Base-by-base conservation (phyloP, 805 yeast species). In the Saturnispora mendoncae region DNA sequence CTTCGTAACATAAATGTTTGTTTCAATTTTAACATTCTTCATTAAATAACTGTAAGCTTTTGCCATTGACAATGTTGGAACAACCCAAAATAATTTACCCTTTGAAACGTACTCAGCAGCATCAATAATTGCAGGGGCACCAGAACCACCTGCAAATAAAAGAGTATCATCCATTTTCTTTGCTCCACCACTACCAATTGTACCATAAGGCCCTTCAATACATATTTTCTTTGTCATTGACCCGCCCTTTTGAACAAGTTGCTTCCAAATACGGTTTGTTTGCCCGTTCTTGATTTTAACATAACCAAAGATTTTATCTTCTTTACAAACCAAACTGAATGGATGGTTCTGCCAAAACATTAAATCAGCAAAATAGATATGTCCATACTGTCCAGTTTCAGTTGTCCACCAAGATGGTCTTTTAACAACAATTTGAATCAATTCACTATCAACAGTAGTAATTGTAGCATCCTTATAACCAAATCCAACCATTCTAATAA, bases 291-390 rank as follows among this genome's bases (percentile, higher is more conserved):
- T 73, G 6, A 65, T 67, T 51, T 69, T 74, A 45, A 73, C 65
- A 43, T 63, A 67, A 25, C 71, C 53, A 1, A 61, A 50, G 2
- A 73, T 47, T 13, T 58, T 53, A 38, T 63, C 59, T 30, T 61
- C 65, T 25, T 60, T 56, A 42, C 65, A 63, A 27, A 72, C 59
- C 2, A 74, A 53, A 1, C 85, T 76, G 58, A 82, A 80, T 2
- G 88, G 90, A 56, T 82, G 87, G 4, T 81, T 73, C 55, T 81
- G 85, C 78, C 80, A 79, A 52, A 77, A 75, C 26, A 68, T 56
- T 4, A 63, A 55, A 43, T 71, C 63, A 38, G 76, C 48, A 53
- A 80, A 75, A 58, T 79, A 75, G 30, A 81, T 55, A 51, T 62
- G 81, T 1, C 69, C 75, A 54, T 62, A 74, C 14, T 71, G 64